A percentile compares a stretch with the other conserved stretches of the same genome.
These are phyloP conservation scores for Hericium erinaceus DNA, from an alignment of 768 basidiomycete species.

Conservation along the genomic window DNA sequence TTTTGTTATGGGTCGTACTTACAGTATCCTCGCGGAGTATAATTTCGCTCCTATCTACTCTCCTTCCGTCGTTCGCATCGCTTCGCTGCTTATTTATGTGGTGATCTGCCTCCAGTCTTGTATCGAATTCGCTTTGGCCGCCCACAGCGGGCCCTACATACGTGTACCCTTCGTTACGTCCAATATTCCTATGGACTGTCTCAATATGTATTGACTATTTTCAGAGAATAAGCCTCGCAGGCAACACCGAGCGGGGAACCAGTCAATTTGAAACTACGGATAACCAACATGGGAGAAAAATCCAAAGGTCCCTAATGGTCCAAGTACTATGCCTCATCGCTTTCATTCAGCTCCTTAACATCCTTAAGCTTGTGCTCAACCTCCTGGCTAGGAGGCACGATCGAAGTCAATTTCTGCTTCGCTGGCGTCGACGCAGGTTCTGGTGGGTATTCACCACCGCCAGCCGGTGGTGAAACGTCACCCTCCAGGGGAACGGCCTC, in stretches of 20 bases:
- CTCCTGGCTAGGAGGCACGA: conserved; percentile 29
- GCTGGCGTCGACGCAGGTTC: conserved; percentile 38
- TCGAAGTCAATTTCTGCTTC: conserved; percentile 20
- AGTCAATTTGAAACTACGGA: too few species aligned
- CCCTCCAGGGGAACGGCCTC: conserved; percentile 20
- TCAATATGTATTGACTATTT: not conserved
- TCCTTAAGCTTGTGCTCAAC: conserved; percentile 36
- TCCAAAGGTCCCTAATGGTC: too few species aligned
- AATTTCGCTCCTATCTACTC: conserved; percentile 9
- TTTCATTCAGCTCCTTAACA: conserved; percentile 22
- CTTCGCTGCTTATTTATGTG: conserved; percentile 24
- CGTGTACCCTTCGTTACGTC: not conserved
- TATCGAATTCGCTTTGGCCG: conserved; percentile 25
- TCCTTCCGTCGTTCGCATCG: conserved; percentile 28
- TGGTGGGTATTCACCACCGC: conserved; percentile 30
- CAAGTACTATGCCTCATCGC: not conserved
- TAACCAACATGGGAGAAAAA: too few species aligned
- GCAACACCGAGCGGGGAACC: too few species aligned
- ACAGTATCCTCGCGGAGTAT: conserved; percentile 8
- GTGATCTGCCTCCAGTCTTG: conserved; percentile 18
- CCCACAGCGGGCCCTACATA: conserved; percentile 2
- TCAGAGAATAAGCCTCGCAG: too few species aligned
- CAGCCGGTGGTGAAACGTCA: conserved; percentile 30
- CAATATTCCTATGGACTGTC: not conserved
- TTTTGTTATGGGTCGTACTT: conserved; percentile 4